phyloP scores from a whole-genome alignment of 805 yeast species.

The Brettanomyces naardenensis region DNA sequence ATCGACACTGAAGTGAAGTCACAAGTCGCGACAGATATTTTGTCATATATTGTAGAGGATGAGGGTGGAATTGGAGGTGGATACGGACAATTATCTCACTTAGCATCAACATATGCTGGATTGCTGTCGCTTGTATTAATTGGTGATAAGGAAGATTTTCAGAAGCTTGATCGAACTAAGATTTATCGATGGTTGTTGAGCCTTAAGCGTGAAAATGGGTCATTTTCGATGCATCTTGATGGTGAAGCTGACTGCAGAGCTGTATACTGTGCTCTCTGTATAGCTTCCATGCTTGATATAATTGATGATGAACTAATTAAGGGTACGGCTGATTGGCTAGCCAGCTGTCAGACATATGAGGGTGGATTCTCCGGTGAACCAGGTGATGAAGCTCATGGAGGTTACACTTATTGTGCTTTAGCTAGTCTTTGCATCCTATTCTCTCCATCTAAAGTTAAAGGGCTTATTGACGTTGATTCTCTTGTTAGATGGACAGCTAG shows the following conservation, averaged over 20 bases:
- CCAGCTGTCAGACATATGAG: constrained; percentile 78
- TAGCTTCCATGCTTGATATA: constrained; percentile 59
- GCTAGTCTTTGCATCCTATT: constrained; percentile 49
- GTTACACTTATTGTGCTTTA: constrained; percentile 87
- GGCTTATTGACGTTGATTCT: constrained; percentile 32
- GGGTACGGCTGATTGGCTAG: constrained; percentile 53
- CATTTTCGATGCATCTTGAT: constrained; percentile 61
- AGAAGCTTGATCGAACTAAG: constrained; percentile 33
- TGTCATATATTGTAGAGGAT: constrained; percentile 2
- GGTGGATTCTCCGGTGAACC: constrained; percentile 93
- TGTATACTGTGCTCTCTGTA: constrained; percentile 75
- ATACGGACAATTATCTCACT: constrained; percentile 68
- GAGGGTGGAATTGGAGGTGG: constrained; percentile 78
- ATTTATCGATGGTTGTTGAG: constrained; percentile 58
- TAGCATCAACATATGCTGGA: constrained; percentile 80
- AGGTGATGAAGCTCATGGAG: constrained; percentile 91
- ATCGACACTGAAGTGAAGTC: constrained; percentile 5
- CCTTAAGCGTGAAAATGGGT: constrained; percentile 63
- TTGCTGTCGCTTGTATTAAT: constrained; percentile 51
- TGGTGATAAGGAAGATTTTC: constrained; percentile 34
- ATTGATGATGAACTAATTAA: constrained; percentile 49
- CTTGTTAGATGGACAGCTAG: constrained; percentile 60
- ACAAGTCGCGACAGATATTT: neutral
- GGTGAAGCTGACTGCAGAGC: constrained; percentile 89
- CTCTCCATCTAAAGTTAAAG: constrained; percentile 27